Percentiles rank a stretch among this genome's conserved stretches.
These are phyloP conservation scores for Phlebiopsis gigantea DNA, from an alignment of 768 basidiomycete species.

Conservation along the genomic window DNA sequence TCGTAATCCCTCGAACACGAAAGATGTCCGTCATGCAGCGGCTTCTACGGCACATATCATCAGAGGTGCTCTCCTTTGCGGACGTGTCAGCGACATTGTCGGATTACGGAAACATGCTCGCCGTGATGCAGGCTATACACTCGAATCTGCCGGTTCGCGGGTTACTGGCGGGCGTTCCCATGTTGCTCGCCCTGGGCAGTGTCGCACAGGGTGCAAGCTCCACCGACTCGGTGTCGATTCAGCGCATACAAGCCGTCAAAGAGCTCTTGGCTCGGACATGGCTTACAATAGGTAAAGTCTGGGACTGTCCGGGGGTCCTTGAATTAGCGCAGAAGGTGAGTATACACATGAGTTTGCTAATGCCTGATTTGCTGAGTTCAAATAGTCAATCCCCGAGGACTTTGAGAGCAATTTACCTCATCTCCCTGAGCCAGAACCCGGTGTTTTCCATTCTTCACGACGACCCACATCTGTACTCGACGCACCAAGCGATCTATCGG, in stretches of 20 bases:
- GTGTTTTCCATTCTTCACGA: slow-evolving; percentile 40
- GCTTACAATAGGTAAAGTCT: slow-evolving; percentile 62
- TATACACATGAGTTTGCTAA: neutral
- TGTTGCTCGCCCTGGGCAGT: slow-evolving; percentile 72
- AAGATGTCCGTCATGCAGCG: slow-evolving; percentile 53
- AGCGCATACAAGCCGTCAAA: slow-evolving; percentile 50
- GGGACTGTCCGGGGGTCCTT: slow-evolving; percentile 56
- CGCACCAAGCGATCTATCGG: slow-evolving; percentile 22
- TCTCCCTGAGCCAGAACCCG: slow-evolving; percentile 33
- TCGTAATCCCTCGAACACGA: slow-evolving; percentile 38
- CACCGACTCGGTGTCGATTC: slow-evolving; percentile 32
- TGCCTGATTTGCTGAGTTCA: neutral
- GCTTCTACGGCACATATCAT: slow-evolving; percentile 44
- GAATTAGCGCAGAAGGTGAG: slow-evolving; percentile 51
- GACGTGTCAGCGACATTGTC: slow-evolving; percentile 51
- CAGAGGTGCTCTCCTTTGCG: slow-evolving; percentile 36
- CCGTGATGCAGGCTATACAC: slow-evolving; percentile 63
- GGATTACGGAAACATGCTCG: slow-evolving; percentile 70
- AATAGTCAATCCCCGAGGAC: slow-evolving; percentile 9
- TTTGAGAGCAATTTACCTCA: slow-evolving; percentile 18
- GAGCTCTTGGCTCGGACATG: slow-evolving; percentile 63
- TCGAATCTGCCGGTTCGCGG: slow-evolving; percentile 71
- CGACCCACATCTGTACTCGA: slow-evolving; percentile 32
- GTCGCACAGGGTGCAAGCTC: slow-evolving; percentile 41
- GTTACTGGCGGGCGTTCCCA: slow-evolving; percentile 74